phyloP scores from a whole-genome alignment of 2,329 filamentous ascomycete genomes.

The Colletotrichum lini region DNA sequence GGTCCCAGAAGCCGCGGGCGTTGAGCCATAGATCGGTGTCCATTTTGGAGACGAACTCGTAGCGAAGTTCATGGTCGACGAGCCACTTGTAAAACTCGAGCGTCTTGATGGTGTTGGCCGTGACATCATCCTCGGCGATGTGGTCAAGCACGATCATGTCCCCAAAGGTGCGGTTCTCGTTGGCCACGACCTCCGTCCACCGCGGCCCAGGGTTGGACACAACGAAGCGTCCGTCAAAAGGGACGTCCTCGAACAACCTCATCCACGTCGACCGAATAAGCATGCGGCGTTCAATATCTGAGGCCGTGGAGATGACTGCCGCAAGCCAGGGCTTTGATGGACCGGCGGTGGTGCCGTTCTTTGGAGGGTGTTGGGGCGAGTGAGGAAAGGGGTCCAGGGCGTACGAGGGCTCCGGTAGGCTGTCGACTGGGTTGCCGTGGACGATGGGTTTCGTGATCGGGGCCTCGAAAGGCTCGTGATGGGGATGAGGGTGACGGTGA shows the following conservation, averaged over 20 bases:
- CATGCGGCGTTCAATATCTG: conserved; percentile 48
- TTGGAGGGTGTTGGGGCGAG: conserved; percentile 43
- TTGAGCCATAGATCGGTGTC: conserved; percentile 53
- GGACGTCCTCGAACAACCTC: conserved; percentile 48
- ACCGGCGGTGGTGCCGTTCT: not conserved
- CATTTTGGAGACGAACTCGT: conserved; percentile 52
- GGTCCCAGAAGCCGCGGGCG: conserved; percentile 50
- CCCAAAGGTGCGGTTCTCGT: conserved; percentile 52
- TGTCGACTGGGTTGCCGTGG: conserved; percentile 35
- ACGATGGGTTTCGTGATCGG: conserved; percentile 35
- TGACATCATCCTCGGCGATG: conserved; percentile 49
- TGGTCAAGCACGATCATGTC: conserved; percentile 54
- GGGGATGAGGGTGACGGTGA: conserved; percentile 13
- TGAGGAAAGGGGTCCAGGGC: conserved; percentile 46
- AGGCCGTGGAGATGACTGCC: conserved; percentile 49
- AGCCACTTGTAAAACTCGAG: conserved; percentile 53
- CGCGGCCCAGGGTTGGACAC: conserved; percentile 49
- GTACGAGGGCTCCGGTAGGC: conserved; percentile 37
- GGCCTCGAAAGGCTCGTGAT: conserved; percentile 37
- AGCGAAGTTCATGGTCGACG: conserved; percentile 43
- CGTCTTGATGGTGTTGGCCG: conserved; percentile 53
- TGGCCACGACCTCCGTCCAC: conserved; percentile 47
- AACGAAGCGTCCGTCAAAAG: conserved; percentile 51
- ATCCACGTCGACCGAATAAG: conserved; percentile 53
- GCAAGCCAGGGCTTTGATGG: conserved; percentile 47